Percentiles rank a stretch among this genome's conserved stretches.
These are phyloP conservation scores for Rhododendron vialii DNA, from an alignment of 148 eudicot genomes.

Conservation along the genomic window DNA sequence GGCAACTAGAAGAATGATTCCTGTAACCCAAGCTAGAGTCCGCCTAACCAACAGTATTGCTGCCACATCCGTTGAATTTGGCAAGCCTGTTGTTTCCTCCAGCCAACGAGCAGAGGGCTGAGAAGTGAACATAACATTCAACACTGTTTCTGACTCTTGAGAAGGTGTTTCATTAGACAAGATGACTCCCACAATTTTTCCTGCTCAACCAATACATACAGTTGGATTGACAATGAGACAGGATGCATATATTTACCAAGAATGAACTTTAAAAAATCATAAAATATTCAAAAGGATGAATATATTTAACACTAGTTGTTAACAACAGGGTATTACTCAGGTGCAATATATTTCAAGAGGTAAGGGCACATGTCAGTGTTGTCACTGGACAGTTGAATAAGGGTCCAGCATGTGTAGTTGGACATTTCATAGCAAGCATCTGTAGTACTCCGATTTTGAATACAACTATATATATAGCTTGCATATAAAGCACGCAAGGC, in stretches of 20 bases:
- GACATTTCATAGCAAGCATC: background rate
- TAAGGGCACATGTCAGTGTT: background rate
- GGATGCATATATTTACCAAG: background rate
- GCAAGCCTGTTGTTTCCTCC: conserved; percentile 43
- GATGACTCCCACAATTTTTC: conserved; percentile 73
- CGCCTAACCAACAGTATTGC: conserved; percentile 64
- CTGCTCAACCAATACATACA: conserved; percentile 33
- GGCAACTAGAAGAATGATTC: conserved; percentile 73
- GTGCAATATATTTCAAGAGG: background rate
- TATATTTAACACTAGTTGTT: background rate
- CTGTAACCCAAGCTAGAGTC: conserved; percentile 81
- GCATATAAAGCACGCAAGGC: background rate
- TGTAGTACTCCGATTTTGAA: background rate
- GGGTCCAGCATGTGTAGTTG: background rate
- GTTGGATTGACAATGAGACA: background rate
- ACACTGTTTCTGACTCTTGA: conserved; percentile 35
- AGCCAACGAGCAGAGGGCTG: conserved; percentile 54
- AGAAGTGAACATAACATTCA: conserved; percentile 41
- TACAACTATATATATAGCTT: background rate
- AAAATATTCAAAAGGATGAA: background rate
- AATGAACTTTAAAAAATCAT: background rate
- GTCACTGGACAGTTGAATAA: background rate
- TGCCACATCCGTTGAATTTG: conserved; percentile 18
- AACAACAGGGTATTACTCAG: background rate
- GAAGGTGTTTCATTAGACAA: conserved; percentile 31